These are phyloP conservation scores for Mortierella polycephala DNA, from an alignment of 371 early-diverging fungal species.

Conservation along the genomic window DNA sequence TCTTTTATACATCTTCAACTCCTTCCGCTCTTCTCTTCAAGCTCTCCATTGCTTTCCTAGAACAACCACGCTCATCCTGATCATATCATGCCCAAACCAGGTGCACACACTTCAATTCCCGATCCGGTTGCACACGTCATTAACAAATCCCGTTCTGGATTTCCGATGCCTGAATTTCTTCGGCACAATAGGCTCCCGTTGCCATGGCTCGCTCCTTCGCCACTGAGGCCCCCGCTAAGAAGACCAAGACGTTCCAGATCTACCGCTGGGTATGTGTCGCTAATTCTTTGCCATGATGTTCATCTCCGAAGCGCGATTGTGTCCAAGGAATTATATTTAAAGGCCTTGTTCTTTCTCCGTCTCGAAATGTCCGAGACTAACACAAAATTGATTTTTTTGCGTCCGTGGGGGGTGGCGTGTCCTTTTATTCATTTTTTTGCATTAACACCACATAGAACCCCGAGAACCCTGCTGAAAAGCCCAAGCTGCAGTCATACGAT, in stretches of 20 bases:
- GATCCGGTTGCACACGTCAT: conserved; percentile 24
- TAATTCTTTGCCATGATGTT: not conserved
- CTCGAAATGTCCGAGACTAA: conserved; percentile 24
- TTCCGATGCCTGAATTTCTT: conserved; percentile 3
- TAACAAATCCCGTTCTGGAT: conserved; percentile 12
- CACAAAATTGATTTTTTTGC: conserved; percentile 9
- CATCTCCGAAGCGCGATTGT: conserved; percentile 10
- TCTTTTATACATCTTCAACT: not conserved
- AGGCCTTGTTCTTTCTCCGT: conserved; percentile 6
- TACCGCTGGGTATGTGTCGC: conserved; percentile 83
- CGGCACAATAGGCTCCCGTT: conserved; percentile 25
- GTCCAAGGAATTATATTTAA: too few species aligned
- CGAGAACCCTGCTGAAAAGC: conserved; percentile 90
- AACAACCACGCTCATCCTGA: not conserved
- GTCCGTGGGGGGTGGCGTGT: too few species aligned
- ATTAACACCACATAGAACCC: conserved; percentile 74
- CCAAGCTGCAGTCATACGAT: conserved; percentile 86
- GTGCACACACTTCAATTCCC: not conserved
- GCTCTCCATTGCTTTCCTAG: not conserved
- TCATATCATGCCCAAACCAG: not conserved
- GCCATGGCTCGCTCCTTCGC: conserved; percentile 43
- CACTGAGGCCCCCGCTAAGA: conserved; percentile 45
- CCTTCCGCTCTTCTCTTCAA: not conserved
- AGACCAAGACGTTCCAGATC: conserved; percentile 80
- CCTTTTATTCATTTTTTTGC: not conserved